These are phyloP conservation scores for Thermomucor indicae-seudaticae DNA, from an alignment of 371 early-diverging fungal species.

Conservation along the genomic window DNA sequence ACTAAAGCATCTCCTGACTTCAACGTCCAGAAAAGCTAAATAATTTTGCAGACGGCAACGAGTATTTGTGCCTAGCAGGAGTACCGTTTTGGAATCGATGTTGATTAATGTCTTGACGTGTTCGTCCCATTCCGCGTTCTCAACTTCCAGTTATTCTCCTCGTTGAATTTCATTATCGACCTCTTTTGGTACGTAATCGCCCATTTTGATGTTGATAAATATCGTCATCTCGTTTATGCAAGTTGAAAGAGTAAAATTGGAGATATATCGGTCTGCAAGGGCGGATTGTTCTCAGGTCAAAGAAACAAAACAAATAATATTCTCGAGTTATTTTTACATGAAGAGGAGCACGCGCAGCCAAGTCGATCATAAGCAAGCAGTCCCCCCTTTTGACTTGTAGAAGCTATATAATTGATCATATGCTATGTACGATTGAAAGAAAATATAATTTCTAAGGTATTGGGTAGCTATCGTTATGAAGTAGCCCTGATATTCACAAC, in stretches of 20 bases:
- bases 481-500: too few relatives aligned
- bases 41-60: too few relatives aligned
- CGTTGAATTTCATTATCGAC: constrained; percentile 10
- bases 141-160: constrained; percentile 11
- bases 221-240: constrained; percentile 28
- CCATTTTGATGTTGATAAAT: constrained; percentile 33
- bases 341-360: constrained; percentile 31
- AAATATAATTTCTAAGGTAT: too few relatives aligned
- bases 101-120: constrained; percentile 20
- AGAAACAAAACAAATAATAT: neutral
- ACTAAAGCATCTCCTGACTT: too few relatives aligned
- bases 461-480: too few relatives aligned
- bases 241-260: constrained; percentile 30
- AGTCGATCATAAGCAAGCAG: constrained; percentile 24
- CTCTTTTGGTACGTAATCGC: constrained; percentile 19
- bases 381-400: constrained; percentile 19
- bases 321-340: constrained; percentile 13
- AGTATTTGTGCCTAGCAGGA: too few relatives aligned
- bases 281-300: neutral
- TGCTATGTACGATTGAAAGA: constrained; percentile 10
- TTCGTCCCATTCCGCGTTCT: constrained; percentile 21
- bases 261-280: constrained; percentile 24
- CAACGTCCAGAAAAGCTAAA: too few relatives aligned
- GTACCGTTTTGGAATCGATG: too few relatives aligned
- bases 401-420: constrained; percentile 26